A percentile compares a stretch with the other conserved stretches of the same genome.
These are phyloP conservation scores for Lineolata rhizophorae DNA, from an alignment of 495 filamentous ascomycete genomes.

Conservation along the genomic window DNA sequence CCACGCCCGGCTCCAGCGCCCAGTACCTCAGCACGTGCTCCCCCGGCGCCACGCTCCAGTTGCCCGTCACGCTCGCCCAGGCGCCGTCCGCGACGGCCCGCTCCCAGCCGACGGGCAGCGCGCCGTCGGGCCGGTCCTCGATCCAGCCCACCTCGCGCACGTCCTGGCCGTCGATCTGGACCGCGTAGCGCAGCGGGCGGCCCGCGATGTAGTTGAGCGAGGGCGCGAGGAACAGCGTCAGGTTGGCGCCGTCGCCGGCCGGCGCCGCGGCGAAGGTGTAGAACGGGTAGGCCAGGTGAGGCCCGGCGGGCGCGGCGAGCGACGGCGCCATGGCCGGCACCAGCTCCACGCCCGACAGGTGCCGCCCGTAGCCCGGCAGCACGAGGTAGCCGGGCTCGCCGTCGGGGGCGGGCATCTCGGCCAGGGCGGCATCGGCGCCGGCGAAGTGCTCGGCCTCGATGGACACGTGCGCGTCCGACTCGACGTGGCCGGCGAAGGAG, in stretches of 20 bases:
- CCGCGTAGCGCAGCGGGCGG: slow-evolving; percentile 34
- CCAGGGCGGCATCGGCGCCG: slow-evolving; percentile 19
- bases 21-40: slow-evolving; percentile 37
- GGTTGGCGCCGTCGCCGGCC: slow-evolving; percentile 23
- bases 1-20: slow-evolving; percentile 37
- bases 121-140: slow-evolving; percentile 21
- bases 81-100: slow-evolving; percentile 32
- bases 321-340: slow-evolving; percentile 27
- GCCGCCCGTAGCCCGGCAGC: slow-evolving; percentile 33
- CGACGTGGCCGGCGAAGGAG: slow-evolving; percentile 42
- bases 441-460: slow-evolving; percentile 35
- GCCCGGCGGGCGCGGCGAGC: slow-evolving; percentile 24
- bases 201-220: slow-evolving; percentile 38
- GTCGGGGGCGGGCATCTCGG: no score
- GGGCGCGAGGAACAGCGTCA: slow-evolving; percentile 38
- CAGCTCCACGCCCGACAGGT: slow-evolving; percentile 30
- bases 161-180: slow-evolving; percentile 33
- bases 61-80: slow-evolving; percentile 38
- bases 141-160: no score
- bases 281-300: slow-evolving; percentile 39
- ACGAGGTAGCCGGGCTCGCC: slow-evolving; percentile 18
- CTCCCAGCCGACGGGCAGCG: slow-evolving; percentile 36
- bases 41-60: slow-evolving; percentile 21
- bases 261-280: slow-evolving; percentile 30
- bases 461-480: slow-evolving; percentile 35